These are phyloP conservation scores for Calonectria fujianensis DNA, from an alignment of 2,329 filamentous ascomycete species.

Conservation along the genomic window DNA sequence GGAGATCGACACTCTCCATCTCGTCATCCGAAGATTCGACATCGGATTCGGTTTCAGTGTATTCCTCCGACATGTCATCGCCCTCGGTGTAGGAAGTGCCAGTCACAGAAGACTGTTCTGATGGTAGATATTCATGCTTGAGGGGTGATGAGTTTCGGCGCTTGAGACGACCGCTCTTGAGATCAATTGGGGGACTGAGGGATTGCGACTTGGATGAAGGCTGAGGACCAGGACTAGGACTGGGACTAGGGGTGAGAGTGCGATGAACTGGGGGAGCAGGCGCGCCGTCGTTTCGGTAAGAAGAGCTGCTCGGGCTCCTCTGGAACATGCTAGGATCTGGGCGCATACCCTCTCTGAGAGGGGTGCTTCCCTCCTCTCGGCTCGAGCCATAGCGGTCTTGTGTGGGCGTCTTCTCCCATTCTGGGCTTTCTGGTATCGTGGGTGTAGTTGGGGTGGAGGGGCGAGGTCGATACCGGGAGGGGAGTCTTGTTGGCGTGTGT, in stretches of 20 bases:
- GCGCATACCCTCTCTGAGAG: conserved; percentile 62
- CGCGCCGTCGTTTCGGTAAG: conserved; percentile 72
- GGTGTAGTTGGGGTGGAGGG: conserved; percentile 49
- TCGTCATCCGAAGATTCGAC: conserved; percentile 72
- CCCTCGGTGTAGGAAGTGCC: conserved; percentile 73
- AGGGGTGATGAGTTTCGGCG: conserved; percentile 92
- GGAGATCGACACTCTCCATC: conserved; percentile 76
- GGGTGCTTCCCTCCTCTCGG: conserved; percentile 52
- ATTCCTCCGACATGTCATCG: conserved; percentile 65
- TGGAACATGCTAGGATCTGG: conserved; percentile 62
- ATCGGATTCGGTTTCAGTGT: conserved; percentile 71
- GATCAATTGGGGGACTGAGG: conserved; percentile 67
- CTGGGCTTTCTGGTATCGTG: conserved; percentile 50
- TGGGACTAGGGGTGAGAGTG: conserved; percentile 56
- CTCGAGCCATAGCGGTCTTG: conserved; percentile 54
- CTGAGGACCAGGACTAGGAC: conserved; percentile 55
- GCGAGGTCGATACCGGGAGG: conserved; percentile 54
- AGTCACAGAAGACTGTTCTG: conserved; percentile 78
- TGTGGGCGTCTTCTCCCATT: conserved; percentile 62
- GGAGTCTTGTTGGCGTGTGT: conserved; percentile 58
- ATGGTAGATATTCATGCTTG: conserved; percentile 97
- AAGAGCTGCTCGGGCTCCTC: conserved; percentile 56
- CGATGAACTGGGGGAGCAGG: conserved; percentile 74
- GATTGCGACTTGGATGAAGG: conserved; percentile 52
- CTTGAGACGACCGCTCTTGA: conserved; percentile 68